Base-by-base conservation (phyloP, 192 early-diverging fungal genomes). In the Coemansia sp. region DNA sequence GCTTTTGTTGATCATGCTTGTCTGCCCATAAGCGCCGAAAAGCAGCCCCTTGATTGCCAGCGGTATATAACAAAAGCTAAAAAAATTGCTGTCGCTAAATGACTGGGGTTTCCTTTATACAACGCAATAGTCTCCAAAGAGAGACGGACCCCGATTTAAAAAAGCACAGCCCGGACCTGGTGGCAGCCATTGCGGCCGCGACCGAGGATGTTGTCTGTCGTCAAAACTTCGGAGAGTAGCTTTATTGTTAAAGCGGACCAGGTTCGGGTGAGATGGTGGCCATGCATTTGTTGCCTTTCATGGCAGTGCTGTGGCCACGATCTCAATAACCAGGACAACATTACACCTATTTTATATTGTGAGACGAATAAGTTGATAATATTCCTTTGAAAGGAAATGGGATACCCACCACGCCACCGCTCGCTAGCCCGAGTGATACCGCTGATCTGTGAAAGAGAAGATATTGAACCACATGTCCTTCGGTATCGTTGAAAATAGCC, bases 131-230 rank as follows among this genome's bases (percentile, higher is more conserved):
- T 77, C 69, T 77, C 75, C 16, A 65, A 60, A 51, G 0, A 56
- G 68, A 71, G 67, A 78, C 66, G 58, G 58, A 68, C 62, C 75
- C 75, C 70, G 70, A 72, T 78, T 72, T 55, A 47, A 52, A 67
- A 74, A 78, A 78, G 75, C 75, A 78, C 75, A 78, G 75, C 75
- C 60, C 70, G 66, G 75, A 78, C 68, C 29, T 64, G 49, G 64
- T 58, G 66, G 67, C 53, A 58, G 56, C 58, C 56, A 20, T 24
- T 42, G 45, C 13, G 50, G 54, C 35, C 25, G 70, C 50, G 66
- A 36, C 75, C 61, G 58, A 78, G 59, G 75, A 78, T 66, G 69
- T 69, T 66, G 70, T 52, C 75, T 78, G 75, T 58, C 75, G 75
- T 78, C 75, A 78, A 58, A 53, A 72, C 69, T 60, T 78, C 75